Percentiles rank a stretch among this genome's conserved stretches.
phyloP scores from a whole-genome alignment of 441 rosid genomes.

The Gossypium lobatum region DNA sequence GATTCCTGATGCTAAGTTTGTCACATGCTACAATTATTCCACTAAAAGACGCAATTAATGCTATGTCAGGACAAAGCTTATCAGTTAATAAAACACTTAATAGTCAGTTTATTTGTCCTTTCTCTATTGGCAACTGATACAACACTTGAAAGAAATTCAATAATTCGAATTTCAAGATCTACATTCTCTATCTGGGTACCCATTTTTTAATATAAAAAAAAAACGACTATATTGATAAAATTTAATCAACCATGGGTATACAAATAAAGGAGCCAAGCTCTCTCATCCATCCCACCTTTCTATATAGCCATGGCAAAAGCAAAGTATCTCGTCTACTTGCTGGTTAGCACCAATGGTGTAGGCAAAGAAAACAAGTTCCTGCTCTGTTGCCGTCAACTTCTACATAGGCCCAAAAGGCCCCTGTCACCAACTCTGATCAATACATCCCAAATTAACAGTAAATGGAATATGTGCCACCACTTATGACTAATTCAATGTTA shows the following conservation, averaged over 20 bases:
- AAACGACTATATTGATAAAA: not conserved
- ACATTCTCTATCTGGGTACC: not conserved
- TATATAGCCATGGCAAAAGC: not conserved
- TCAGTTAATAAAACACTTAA: not conserved
- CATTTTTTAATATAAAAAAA: not conserved
- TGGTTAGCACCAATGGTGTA: not conserved
- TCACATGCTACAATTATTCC: not conserved
- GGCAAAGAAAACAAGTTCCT: not conserved
- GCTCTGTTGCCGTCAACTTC: not conserved
- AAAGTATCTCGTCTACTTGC: not conserved
- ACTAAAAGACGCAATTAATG: not conserved
- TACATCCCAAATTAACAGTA: conserved; percentile 16
- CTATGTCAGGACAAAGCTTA: not conserved
- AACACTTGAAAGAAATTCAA: not conserved
- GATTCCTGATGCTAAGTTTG: not conserved
- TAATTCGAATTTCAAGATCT: not conserved
- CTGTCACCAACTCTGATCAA: not conserved
- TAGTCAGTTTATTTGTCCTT: not conserved
- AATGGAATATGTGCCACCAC: conserved; percentile 33
- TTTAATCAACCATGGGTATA: not conserved
- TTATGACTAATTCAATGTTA: conserved; percentile 29
- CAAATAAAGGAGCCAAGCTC: not conserved
- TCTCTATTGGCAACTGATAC: not conserved
- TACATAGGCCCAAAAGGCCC: not conserved
- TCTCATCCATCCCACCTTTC: not conserved